Evolutionary conservation across 176 grass and related monocot genomes (phyloP).

Genomic region (Neostapfia colusana): DNA sequence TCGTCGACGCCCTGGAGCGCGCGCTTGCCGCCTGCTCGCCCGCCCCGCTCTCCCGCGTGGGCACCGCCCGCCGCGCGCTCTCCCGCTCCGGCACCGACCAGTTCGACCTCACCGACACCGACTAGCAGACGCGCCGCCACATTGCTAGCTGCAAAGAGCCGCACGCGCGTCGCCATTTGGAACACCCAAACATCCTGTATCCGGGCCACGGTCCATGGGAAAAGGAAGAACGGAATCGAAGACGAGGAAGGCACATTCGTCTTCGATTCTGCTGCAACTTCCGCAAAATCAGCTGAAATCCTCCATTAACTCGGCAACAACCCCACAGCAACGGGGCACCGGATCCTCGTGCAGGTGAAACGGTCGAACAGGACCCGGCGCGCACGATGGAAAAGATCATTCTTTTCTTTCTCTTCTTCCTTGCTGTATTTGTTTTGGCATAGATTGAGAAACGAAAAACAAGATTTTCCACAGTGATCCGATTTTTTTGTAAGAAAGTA

Average conservation of each 20-base stretch:
- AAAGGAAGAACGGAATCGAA: background rate
- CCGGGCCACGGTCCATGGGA: too few species aligned
- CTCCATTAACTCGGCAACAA: conserved; percentile 29
- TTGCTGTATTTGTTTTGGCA: conserved; percentile 5
- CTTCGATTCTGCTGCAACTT: background rate
- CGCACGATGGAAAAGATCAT: conserved; percentile 22
- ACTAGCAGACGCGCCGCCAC: conserved; percentile 1
- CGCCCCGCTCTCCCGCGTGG: conserved; percentile 18
- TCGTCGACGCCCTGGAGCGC: conserved; percentile 75
- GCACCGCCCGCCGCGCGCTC: conserved; percentile 35
- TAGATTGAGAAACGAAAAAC: conserved; percentile 12
- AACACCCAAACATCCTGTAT: too few species aligned
- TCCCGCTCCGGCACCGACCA: conserved; percentile 49
- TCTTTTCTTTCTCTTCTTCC: background rate
- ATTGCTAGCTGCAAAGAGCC: background rate
- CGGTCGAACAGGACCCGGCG: conserved; percentile 20
- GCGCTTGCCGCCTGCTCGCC: conserved; percentile 49
- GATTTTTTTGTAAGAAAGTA: too few species aligned
- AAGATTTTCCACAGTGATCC: too few species aligned
- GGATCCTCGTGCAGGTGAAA: conserved; percentile 24
- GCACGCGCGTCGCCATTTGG: too few species aligned
- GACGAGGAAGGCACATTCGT: background rate
- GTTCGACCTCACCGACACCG: conserved; percentile 64
- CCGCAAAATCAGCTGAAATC: too few species aligned
- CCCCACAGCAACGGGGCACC: conserved; percentile 37